Base-by-base conservation (phyloP, 2,329 filamentous ascomycete genomes). In the Aspergillus piperis region DNA sequence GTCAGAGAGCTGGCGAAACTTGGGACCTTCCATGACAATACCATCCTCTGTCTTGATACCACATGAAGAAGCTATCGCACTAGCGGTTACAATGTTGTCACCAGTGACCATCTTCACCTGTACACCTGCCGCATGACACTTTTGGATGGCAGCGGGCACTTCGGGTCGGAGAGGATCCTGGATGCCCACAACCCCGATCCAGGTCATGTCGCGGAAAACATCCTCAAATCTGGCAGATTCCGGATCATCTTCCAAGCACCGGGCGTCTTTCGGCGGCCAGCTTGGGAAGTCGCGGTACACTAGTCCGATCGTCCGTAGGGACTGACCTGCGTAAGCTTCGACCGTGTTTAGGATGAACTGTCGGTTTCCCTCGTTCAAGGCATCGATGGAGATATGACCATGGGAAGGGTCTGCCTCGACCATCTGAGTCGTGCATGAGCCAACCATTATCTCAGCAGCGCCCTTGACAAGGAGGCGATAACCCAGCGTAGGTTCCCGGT, bases 271-370 rank as follows among this genome's bases (percentile, higher is more conserved):
- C 2, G 87, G 88, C 25, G 90, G 90, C 83, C 88, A 90, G 60
- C 79, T 81, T 41, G 87, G 81, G 63, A 90, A 92, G 64, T 93
- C 90, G 57, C 85, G 85, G 75, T 91, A 92, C 8, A 90, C 82
- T 60, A 92, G 82, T 42, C 85, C 89, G 63, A 93, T 92, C 0
- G 89, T 92, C 50, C 90, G 87, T 13, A 93, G 83, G 11, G 90
- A 92, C 36, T 86, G 70, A 23, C 71, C 66, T 1, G 80, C 78
- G 59, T 81, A 82, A 0, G 71, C 69, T 23, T 78, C 73, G 53
- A 82, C 80, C 3, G 64, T 73, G 4, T 70, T 66, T 10, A 75
- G 60, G 19, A 77, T 63, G 5, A 58, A 39, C 42, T 71, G 66
- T 52, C 66, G 69, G 13, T 69, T 66, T 21, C 71, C 42, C 8